Conservation (phyloP, 495 filamentous ascomycete species). For the Daldinia childiae region DNA sequence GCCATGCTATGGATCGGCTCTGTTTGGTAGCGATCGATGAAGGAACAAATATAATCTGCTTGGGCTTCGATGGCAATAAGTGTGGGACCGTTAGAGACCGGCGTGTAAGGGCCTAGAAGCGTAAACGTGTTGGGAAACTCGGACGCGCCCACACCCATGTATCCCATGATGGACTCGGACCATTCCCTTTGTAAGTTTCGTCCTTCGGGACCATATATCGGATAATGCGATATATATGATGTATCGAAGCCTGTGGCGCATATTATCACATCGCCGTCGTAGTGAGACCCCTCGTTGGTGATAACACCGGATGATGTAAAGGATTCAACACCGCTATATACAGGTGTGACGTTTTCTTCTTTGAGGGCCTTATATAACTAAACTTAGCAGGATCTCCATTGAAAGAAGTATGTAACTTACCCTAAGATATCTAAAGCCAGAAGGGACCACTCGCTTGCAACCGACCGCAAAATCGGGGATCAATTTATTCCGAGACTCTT, state of each 20-base stretch:
- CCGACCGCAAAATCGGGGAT: slow-evolving; percentile 55
- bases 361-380: not conserved
- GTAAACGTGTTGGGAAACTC: slow-evolving; percentile 61
- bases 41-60: slow-evolving; percentile 55
- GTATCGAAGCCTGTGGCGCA: slow-evolving; percentile 60
- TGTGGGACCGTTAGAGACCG: slow-evolving; percentile 56
- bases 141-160: slow-evolving; percentile 50
- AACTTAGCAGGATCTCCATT: not conserved
- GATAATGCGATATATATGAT: slow-evolving; percentile 36
- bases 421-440: not conserved
- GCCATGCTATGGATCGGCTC: slow-evolving; percentile 57
- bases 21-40: slow-evolving; percentile 57
- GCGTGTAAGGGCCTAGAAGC: slow-evolving; percentile 58
- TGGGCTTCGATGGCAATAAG: slow-evolving; percentile 55
- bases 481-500: slow-evolving; percentile 18
- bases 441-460: not conserved
- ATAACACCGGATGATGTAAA: slow-evolving; percentile 59
- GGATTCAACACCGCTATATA: slow-evolving; percentile 53
- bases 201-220: slow-evolving; percentile 34
- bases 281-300: slow-evolving; percentile 58
- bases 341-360: slow-evolving; percentile 53
- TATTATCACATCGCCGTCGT: slow-evolving; percentile 58
- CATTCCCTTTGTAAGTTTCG: slow-evolving; percentile 49
- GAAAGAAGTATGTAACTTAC: not conserved
- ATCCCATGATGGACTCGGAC: slow-evolving; percentile 51